phyloP scores from a whole-genome alignment of 306 rosid genomes.

The Pterocarpus macrocarpus region DNA sequence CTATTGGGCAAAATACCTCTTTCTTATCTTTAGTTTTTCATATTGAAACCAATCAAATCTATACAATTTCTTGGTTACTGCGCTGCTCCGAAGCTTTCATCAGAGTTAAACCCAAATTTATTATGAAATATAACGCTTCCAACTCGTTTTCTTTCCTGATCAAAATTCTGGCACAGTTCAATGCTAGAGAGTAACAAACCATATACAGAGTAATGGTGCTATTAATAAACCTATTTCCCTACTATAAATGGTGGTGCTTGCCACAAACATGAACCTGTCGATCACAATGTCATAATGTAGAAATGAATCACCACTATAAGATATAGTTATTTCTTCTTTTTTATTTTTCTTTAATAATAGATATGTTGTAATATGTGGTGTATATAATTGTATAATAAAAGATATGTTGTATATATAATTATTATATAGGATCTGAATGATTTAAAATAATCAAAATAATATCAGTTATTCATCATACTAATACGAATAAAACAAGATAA shows the following conservation, averaged over 20 bases:
- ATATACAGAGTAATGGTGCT: not conserved
- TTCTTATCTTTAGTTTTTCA: not conserved
- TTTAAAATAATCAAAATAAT: no score
- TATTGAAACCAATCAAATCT: not conserved
- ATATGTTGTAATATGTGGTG: no score
- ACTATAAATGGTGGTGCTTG: not conserved
- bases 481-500: no score
- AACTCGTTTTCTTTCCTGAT: not conserved
- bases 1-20: not conserved
- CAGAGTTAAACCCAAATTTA: not conserved
- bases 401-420: no score
- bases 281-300: no score
- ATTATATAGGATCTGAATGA: no score
- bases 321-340: no score
- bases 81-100: not conserved
- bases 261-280: no score
- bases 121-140: not conserved
- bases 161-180: not conserved
- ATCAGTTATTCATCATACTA: no score
- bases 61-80: not conserved
- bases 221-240: not conserved
- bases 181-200: slow-evolving; percentile 5
- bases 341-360: no score
- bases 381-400: no score
- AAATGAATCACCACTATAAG: no score